These are phyloP conservation scores for Coemansia sp. DNA, from an alignment of 192 early-diverging fungal genomes.

Conservation along the genomic window DNA sequence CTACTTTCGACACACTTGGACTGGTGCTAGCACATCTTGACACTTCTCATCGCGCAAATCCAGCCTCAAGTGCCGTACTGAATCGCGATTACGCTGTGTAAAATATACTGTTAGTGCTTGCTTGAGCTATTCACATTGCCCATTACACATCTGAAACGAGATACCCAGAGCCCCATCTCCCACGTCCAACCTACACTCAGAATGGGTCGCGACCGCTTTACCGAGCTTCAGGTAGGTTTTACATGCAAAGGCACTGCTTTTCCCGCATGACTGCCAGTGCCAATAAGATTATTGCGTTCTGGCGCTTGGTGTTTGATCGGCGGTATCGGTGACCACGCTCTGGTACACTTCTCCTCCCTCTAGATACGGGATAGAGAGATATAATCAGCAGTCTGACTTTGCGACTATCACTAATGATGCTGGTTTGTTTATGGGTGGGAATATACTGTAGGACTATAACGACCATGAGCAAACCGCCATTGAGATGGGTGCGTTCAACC, in stretches of 20 bases:
- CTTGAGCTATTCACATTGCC: not conserved
- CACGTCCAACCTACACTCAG: not conserved
- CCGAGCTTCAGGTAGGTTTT: constrained; percentile 49
- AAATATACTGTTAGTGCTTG: not conserved
- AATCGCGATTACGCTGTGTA: not conserved
- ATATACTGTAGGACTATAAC: constrained; percentile 28
- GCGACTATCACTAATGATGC: not conserved
- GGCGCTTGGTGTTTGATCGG: constrained; percentile 1
- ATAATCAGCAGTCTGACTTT: too few relatives aligned
- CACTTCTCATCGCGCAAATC: not conserved
- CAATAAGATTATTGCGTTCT: not conserved
- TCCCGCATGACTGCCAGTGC: too few relatives aligned
- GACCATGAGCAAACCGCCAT: constrained; percentile 43
- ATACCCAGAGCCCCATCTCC: not conserved
- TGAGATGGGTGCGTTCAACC: constrained; percentile 34
- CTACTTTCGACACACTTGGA: not conserved
- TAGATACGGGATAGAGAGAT: too few relatives aligned
- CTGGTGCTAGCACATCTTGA: not conserved
- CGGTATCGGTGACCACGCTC: not conserved
- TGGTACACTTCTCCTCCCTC: too few relatives aligned
- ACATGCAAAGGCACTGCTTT: not conserved
- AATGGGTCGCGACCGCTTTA: constrained; percentile 54
- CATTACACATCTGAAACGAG: not conserved
- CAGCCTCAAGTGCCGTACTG: not conserved
- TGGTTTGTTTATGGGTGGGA: too few relatives aligned